These are phyloP conservation scores for Bothriochloa decipiens DNA, from an alignment of 176 grass and related monocot species.

Conservation along the genomic window DNA sequence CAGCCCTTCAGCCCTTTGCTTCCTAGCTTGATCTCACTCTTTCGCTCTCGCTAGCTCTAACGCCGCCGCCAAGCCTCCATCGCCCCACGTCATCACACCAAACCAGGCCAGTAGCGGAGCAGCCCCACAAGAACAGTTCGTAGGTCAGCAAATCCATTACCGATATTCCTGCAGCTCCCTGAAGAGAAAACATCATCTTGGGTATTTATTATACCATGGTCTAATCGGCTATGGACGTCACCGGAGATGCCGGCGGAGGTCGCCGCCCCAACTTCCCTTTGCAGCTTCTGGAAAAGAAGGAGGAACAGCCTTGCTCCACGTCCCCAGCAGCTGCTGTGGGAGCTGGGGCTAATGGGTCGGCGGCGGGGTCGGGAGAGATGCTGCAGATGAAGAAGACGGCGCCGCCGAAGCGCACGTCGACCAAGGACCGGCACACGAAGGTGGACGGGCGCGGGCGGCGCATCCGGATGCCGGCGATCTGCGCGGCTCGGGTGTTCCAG, in stretches of 20 bases:
- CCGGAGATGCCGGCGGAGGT: slow-evolving; percentile 43
- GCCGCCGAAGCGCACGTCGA: slow-evolving; percentile 70
- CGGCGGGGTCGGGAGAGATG: slow-evolving; percentile 40
- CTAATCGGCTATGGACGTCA: slow-evolving; percentile 45
- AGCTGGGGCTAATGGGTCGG: slow-evolving; percentile 24
- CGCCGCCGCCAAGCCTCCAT: slow-evolving; percentile 3
- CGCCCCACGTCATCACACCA: slow-evolving; percentile 37
- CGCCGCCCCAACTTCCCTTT: slow-evolving; percentile 74
- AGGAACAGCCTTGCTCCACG: slow-evolving; percentile 68
- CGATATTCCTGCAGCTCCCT: background rate
- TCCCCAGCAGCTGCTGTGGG: slow-evolving; percentile 42
- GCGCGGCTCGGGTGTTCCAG: slow-evolving; percentile 94
- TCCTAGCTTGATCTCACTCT: slow-evolving; percentile 36
- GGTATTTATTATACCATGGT: slow-evolving; percentile 18
- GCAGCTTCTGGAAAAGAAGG: slow-evolving; percentile 87
- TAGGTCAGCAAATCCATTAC: slow-evolving; percentile 40
- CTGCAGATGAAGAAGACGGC: slow-evolving; percentile 53
- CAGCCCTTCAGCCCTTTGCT: background rate
- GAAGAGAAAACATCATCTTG: background rate
- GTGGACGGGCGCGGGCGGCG: slow-evolving; percentile 88
- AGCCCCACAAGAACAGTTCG: slow-evolving; percentile 42
- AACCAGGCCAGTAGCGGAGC: slow-evolving; percentile 13
- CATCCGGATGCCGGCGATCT: slow-evolving; percentile 97
- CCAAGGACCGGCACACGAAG: slow-evolving; percentile 95
- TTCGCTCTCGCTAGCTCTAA: slow-evolving; percentile 27